Base-by-base conservation (phyloP, 2,329 filamentous ascomycete genomes). In the Fusarium succisae region DNA sequence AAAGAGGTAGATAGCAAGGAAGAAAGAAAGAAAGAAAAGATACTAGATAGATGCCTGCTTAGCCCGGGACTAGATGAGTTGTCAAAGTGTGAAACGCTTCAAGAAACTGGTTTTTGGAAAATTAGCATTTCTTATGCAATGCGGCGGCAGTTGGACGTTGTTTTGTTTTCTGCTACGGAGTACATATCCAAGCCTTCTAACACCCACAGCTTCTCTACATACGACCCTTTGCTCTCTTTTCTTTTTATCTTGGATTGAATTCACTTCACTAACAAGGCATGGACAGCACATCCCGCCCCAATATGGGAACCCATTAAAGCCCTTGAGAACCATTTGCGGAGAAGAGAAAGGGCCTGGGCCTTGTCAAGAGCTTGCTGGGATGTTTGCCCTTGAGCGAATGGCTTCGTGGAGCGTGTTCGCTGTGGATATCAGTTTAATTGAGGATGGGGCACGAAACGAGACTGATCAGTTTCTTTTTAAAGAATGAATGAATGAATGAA, bases 361-460 rank as follows among this genome's bases (percentile, higher is more conserved):
- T 22, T 38, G 41, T 44, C 43, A 43, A 48, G 37, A 35, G 41
- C 28, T 28, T 58, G 28, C 60, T 39, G 24, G 70, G 70, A 18
- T 61, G 30, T 60, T 64, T 57, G 18, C n/a, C 32, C 62, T 48
- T 41, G 56, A 53, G 48, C 69, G 72, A 72, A 75, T 75, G 41
- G 59, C 69, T 58, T 75, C 57, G 37, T 30, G 58, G 50, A 74
- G 72, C 72, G 72, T 74, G 72, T 74, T 72, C 71, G 22, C 32
- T 71, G 69, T 75, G 73, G 73, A 70, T 67, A 75, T 73, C 55
- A 58, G 55, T 75, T 75, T 67, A 68, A 75, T 75, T 75, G 61
- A 71, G 50, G 53, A 65, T 48, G 59, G 64, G 45, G 61, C 61
- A 66, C 60, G 65, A 62, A 61, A 59, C 59, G 65, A 62, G 63